A percentile compares a stretch with the other conserved stretches of the same genome.
These are phyloP conservation scores for Vanderwaltozyma tropicalis DNA, from an alignment of 805 yeast genomes.

Conservation along the genomic window DNA sequence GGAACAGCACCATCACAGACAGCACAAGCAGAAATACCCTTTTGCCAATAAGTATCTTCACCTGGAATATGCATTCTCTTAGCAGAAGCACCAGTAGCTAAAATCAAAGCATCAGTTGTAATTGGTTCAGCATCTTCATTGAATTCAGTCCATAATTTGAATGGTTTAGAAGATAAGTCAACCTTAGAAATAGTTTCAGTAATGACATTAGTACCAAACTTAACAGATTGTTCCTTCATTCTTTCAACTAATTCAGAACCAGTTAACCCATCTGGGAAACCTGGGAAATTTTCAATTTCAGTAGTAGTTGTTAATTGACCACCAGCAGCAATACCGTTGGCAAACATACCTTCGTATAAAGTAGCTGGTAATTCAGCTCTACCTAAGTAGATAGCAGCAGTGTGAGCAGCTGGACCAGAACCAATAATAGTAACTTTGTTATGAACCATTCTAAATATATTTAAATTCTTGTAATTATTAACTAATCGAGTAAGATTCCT, in stretches of 20 bases:
- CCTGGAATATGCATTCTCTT: conserved; percentile 91
- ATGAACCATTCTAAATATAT: conserved; percentile 41
- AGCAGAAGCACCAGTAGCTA: conserved; percentile 98
- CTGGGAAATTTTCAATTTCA: conserved; percentile 97
- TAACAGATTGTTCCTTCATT: conserved; percentile 80
- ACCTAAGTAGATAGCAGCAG: conserved; percentile 94
- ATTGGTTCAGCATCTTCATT: conserved; percentile 85
- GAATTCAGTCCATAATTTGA: conserved; percentile 95
- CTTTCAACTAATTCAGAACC: conserved; percentile 87
- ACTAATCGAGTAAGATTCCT: too few species aligned
- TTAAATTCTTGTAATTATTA: too few species aligned
- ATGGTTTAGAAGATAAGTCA: conserved; percentile 79
- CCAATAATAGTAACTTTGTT: conserved; percentile 84
- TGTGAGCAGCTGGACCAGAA: conserved; percentile 99
- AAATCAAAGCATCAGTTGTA: conserved; percentile 83
- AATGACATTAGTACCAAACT: conserved; percentile 87
- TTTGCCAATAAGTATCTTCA: conserved; percentile 97
- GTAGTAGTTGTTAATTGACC: conserved; percentile 99
- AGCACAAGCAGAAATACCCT: conserved; percentile 98
- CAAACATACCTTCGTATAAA: conserved; percentile 88
- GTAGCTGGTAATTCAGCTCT: conserved; percentile 95
- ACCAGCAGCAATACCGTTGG: conserved; percentile 98
- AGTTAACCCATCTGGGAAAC: conserved; percentile 86
- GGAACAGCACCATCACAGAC: conserved; percentile 99
- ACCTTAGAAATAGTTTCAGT: conserved; percentile 93